A percentile compares a stretch with the other conserved stretches of the same genome.
phyloP scores from a whole-genome alignment of 768 basidiomycete species.

The Lactarius psammicola region DNA sequence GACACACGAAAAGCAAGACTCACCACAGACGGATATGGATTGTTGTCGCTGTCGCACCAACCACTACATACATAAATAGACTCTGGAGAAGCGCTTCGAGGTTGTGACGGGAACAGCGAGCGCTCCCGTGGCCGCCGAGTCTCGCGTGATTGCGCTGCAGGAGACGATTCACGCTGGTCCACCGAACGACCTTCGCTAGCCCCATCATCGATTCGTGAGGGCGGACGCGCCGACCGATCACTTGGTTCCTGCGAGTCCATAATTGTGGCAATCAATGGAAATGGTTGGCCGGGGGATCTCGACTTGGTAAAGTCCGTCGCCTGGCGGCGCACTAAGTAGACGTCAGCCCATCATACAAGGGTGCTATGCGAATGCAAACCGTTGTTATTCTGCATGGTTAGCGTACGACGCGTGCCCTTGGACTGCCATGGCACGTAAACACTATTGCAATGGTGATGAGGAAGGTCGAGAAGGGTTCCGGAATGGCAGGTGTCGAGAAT shows the following conservation, averaged over 20 bases:
- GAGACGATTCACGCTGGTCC: neutral
- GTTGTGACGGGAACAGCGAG: constrained; percentile 1
- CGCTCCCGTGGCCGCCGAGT: constrained; percentile 1
- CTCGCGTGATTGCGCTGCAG: neutral
- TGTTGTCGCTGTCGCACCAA: constrained; percentile 19
- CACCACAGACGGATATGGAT: constrained; percentile 20
- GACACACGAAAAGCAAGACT: neutral
- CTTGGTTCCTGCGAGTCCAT: neutral
- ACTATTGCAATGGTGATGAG: constrained; percentile 31
- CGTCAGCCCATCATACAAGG: neutral
- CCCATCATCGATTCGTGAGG: neutral
- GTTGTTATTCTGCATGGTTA: constrained; percentile 25
- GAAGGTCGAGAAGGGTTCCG: constrained; percentile 32
- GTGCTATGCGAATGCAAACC: constrained; percentile 4
- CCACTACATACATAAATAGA: constrained; percentile 27
- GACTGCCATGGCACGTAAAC: constrained; percentile 32
- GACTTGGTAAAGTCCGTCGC: neutral
- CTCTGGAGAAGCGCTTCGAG: constrained; percentile 28
- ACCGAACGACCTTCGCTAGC: neutral
- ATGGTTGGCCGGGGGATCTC: neutral
- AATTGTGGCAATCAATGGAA: neutral
- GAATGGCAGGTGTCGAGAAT: constrained; percentile 34
- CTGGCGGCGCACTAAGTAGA: constrained; percentile 20
- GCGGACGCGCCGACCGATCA: neutral
- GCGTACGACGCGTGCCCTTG: constrained; percentile 29